Base-by-base conservation (phyloP, 495 filamentous ascomycete genomes). In the Neurospora pannonica region DNA sequence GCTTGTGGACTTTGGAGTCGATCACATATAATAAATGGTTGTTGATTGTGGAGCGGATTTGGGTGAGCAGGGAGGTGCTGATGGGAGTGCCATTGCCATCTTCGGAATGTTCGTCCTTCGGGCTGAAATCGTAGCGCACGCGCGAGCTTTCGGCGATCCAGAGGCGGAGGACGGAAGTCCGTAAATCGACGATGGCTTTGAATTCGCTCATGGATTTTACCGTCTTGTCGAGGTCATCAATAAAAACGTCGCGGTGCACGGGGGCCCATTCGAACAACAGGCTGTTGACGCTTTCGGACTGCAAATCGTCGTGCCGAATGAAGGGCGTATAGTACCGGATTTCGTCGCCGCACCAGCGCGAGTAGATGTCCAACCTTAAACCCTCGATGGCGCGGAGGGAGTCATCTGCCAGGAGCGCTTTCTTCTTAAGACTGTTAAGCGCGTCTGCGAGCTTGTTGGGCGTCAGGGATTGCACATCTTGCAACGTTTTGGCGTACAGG, bases 311-410 rank as follows among this genome's bases (percentile, higher is more conserved):
- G 75, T 97, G 88, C 38, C 94, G 90, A 70, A 97, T 92, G 84
- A 94, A 97, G 0, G 96, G 97, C 0, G 90, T 97, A 81, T 97
- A 98, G 71, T 91, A 92, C 38, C 87, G 88, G 38, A 98, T 92
- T 71, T 97, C 94, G 15, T 94, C 89, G 7, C 92, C 88, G 43
- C 97, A 90, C 93, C 93, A 98, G 46, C 88, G 86, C 71, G 89
- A 90, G 76, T 95, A 89, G 40, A 96, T 80, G 77, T 97, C 94
- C n/a, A 99, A 82, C 42, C 92, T 88, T 10, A 98, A 83, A 5
- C 92, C 92, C 70, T 92, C 88, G 28, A 96, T 75, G 0, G 78
- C 82, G 38, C 84, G 84, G 15, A 98, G 81, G 15, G 91, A 88
- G 10, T 87, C 83, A 76, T 96, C 92, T 11, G 89, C 87, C 38